phyloP scores from a whole-genome alignment of 257 asterid genomes.

The Salvia miltiorrhiza region DNA sequence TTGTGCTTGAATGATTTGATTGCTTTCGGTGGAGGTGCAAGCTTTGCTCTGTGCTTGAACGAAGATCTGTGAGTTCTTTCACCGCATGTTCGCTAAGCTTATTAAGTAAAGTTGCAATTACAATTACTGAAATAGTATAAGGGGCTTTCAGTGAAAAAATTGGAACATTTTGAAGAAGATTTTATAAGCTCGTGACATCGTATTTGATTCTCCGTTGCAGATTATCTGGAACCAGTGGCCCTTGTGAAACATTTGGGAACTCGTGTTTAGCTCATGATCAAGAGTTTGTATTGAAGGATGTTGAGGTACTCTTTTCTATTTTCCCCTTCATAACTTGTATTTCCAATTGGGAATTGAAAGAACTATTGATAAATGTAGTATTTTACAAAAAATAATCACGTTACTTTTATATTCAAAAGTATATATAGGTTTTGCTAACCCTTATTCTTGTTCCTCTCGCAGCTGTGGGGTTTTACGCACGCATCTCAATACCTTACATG shows the following conservation, averaged over 20 bases:
- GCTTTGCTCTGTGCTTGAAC: constrained; percentile 76
- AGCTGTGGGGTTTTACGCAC: constrained; percentile 94
- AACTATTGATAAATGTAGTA: background rate
- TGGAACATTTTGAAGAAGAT: background rate
- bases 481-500: constrained; percentile 57
- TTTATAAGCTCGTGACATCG: background rate
- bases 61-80: constrained; percentile 73
- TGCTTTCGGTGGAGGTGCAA: constrained; percentile 95
- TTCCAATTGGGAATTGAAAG: background rate
- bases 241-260: constrained; percentile 94
- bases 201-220: constrained; percentile 27
- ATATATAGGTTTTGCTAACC: background rate
- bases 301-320: constrained; percentile 54
- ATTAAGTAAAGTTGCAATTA: background rate
- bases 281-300: constrained; percentile 76
- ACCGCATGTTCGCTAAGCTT: background rate
- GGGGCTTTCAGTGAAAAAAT: background rate
- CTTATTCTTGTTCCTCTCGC: constrained; percentile 30
- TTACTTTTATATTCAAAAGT: too few species aligned
- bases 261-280: constrained; percentile 75
- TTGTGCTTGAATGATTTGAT: constrained; percentile 83
- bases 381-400: too few species aligned
- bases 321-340: background rate
- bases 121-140: background rate
- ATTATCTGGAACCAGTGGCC: constrained; percentile 85